These are phyloP conservation scores for Melaleuca alternifolia DNA, from an alignment of 345 rosid species.

Conservation along the genomic window DNA sequence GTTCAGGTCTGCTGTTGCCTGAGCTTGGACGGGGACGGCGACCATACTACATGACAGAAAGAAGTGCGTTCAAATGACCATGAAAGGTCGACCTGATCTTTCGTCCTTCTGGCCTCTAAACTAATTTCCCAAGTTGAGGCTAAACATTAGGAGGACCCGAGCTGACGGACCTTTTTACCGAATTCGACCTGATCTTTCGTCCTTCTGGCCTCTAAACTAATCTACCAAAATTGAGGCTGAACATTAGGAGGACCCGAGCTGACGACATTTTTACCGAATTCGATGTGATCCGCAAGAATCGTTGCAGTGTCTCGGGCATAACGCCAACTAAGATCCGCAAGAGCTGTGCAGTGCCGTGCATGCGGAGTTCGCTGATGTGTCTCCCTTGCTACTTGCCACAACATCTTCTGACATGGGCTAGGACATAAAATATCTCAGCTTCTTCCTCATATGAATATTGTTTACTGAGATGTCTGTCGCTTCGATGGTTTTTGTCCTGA, in stretches of 20 bases:
- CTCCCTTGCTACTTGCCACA: not conserved
- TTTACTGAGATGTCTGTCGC: not conserved
- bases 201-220: not conserved
- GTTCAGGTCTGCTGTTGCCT: not conserved
- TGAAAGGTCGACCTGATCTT: not conserved
- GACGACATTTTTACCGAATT: not conserved
- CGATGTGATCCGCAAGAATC: not conserved
- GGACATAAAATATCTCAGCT: not conserved
- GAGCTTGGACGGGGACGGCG: not conserved
- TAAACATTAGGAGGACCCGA: not conserved
- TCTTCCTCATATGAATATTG: not conserved
- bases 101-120: not conserved
- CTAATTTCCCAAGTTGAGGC: not conserved
- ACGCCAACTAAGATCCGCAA: not conserved
- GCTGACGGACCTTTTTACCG: not conserved
- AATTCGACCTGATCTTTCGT: not conserved
- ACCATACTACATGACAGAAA: not conserved
- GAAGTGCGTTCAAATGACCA: not conserved
- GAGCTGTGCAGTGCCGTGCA: not conserved
- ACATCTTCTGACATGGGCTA: not conserved
- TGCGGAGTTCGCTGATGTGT: not conserved
- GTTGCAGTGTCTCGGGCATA: not conserved
- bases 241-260: not conserved
- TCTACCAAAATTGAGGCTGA: not conserved
- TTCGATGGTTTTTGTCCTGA: not conserved